Base-by-base conservation (phyloP, 2,329 filamentous ascomycete species). In the Talaromyces sp. region DNA sequence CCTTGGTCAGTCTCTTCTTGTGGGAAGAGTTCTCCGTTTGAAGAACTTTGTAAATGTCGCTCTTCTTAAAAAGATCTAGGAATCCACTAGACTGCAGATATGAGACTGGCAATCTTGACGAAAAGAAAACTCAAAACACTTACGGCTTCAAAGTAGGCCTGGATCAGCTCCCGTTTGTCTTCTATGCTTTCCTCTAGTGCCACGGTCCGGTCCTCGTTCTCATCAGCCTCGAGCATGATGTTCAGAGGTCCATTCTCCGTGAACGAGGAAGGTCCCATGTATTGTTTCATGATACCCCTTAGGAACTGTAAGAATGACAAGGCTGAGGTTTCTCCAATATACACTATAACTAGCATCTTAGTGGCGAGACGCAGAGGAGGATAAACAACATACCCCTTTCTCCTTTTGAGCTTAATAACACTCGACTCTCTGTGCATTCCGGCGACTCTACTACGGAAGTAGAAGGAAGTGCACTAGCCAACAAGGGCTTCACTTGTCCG, bases 231-330 rank as follows among this genome's bases (percentile, higher is more conserved):
- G 0, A 85, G 78, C 81, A 85, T 84, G 40, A 76, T 78, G 58
- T 83, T 79, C n/a, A 76, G 79, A 47, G 77, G 77, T 23, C 79
- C 74, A 65, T 79, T 80, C 60, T 84, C 78, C 0, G 83, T 83
- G 67, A 85, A 85, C 16, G 79, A 76, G 0, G 82, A 84, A 1
- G 82, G 82, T 0, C 83, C 83, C 60, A 84, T 82, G 62, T 83
- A 78, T 34, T 80, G 79, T 9, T 78, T 78, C 64, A 81, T 80
- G 75, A 14, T 82, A 77, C 14, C 85, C 73, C 40, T 56, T 27
- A 62, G 33, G 36, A 85, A 77, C 61, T 85, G 82, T 0, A 86
- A 70, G 61, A 86, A 86, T 0, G 84, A 85, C 14, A 87, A 71
- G 74, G n/a, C 81, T 78, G 55, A 83, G 75, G 56, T 79, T 83